A percentile compares a stretch with the other conserved stretches of the same genome.
Evolutionary conservation across 139 green algal species (phyloP).

Genomic region (Picochlorum sp.): DNA sequence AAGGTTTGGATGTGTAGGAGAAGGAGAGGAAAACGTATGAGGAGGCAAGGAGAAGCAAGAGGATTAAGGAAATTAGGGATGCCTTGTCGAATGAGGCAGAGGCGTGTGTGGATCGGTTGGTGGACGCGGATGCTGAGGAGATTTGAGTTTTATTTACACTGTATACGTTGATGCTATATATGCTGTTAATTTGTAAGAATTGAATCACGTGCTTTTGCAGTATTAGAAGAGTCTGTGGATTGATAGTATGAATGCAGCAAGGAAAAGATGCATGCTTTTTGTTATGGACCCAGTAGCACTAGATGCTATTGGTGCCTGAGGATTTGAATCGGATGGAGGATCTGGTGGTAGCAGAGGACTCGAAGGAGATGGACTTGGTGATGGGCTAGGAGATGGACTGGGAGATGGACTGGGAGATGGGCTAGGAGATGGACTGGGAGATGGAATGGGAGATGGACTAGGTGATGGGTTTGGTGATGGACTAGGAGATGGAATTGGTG

Average conservation of each 20-base stretch:
- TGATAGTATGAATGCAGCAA: too few relatives aligned
- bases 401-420: neutral
- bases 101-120: neutral
- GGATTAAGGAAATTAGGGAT: slow-evolving; percentile 8
- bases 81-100: neutral
- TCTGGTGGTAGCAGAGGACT: neutral
- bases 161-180: too few relatives aligned
- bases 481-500: neutral
- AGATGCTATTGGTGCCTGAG: too few relatives aligned
- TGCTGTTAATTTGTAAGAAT: too few relatives aligned
- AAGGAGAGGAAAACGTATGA: neutral
- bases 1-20: slow-evolving; percentile 7
- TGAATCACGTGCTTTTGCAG: too few relatives aligned
- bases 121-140: neutral
- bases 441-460: neutral
- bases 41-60: slow-evolving; percentile 13
- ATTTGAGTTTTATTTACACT: neutral
- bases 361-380: neutral
- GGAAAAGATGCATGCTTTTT: too few relatives aligned
- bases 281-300: too few relatives aligned
- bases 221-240: too few relatives aligned
- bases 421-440: neutral
- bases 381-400: neutral
- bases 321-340: neutral
- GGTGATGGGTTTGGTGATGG: neutral